Base-by-base conservation (phyloP, 2,329 filamentous ascomycete genomes). In the Cercospora canescens region DNA sequence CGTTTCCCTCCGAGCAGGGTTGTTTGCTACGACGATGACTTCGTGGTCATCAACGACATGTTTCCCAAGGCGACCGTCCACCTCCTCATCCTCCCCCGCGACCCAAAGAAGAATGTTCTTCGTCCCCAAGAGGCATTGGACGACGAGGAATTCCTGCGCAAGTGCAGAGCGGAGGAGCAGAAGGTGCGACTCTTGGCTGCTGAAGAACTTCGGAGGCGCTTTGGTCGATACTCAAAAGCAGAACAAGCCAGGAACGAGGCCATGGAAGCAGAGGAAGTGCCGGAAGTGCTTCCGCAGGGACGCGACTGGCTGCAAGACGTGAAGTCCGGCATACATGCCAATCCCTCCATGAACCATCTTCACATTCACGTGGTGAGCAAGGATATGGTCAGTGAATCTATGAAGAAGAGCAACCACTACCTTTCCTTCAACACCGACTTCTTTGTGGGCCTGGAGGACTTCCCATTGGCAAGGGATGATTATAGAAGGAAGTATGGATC, bases 361-460 rank as follows among this genome's bases (percentile, higher is more conserved):
- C 95, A 99, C 79, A 84, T 98, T 4, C 95, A 99, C 78, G 88
- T 98, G 32, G 80, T 98, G 64, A 92, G 91, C 41, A 83, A 87
- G 18, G 95, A 99, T 76, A 90, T 92, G 84, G 84, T 88, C 72
- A 93, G 90, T 39, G 84, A 86, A 11, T 85, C 84, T 54, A 71
- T 97, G 78, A 92, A 89, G 80, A 89, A 94, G 76, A 85, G 88
- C 69, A 94, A 93, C 77, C 95, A 98, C 80, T 98, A 97, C 80
- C 92, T 95, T 75, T 95, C 91, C 69, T 98, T 98, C 79, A 88
- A 87, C 34, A 96, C 94, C 60, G 86, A 87, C 3, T 99, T 98
- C 77, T 87, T 99, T 24, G 86, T 98, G 12, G 83, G 85, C 16
- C 74, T 98, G 28, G 88, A 88, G 24, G 91, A 94, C 66, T 94